Percentiles rank a stretch among this genome's conserved stretches.
phyloP scores from a whole-genome alignment of 2,329 filamentous ascomycete species.

The Aspergillus unguis region DNA sequence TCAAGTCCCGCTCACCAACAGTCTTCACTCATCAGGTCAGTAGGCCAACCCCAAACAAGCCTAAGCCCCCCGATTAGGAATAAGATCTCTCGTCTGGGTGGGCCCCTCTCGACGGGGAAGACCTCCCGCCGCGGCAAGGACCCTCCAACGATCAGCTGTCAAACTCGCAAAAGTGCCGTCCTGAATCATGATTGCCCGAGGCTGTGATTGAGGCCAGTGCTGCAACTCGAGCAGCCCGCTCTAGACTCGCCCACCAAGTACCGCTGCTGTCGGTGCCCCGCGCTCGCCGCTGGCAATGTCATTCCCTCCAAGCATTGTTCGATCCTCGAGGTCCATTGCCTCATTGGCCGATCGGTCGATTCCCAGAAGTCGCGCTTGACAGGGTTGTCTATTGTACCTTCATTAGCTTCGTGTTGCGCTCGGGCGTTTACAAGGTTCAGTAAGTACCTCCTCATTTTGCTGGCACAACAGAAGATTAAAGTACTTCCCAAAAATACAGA shows the following conservation, averaged over 20 bases:
- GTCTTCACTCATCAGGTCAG: too few relatives aligned
- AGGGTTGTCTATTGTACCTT: not conserved
- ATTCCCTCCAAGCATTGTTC: not conserved
- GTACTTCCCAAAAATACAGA: not conserved
- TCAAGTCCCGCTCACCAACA: too few relatives aligned
- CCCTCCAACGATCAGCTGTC: slow-evolving; percentile 19
- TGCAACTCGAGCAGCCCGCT: too few relatives aligned
- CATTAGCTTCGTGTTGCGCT: not conserved
- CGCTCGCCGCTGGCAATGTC: not conserved
- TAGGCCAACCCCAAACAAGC: too few relatives aligned
- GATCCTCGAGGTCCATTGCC: not conserved
- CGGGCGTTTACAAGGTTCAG: slow-evolving; percentile 7
- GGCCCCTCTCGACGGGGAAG: slow-evolving; percentile 14
- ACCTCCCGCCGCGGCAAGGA: slow-evolving; percentile 13
- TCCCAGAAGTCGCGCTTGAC: slow-evolving; percentile 5
- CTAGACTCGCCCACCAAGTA: too few relatives aligned
- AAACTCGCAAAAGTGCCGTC: slow-evolving; percentile 1
- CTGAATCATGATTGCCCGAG: not conserved
- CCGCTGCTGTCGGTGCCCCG: not conserved
- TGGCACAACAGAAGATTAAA: too few relatives aligned
- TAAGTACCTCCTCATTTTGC: not conserved
- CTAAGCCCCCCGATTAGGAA: too few relatives aligned
- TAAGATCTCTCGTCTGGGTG: too few relatives aligned
- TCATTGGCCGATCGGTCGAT: slow-evolving; percentile 12
- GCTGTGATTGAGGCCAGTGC: not conserved